Base-by-base conservation (phyloP, 2,329 filamentous ascomycete genomes). In the Fusarium fracticaudum region DNA sequence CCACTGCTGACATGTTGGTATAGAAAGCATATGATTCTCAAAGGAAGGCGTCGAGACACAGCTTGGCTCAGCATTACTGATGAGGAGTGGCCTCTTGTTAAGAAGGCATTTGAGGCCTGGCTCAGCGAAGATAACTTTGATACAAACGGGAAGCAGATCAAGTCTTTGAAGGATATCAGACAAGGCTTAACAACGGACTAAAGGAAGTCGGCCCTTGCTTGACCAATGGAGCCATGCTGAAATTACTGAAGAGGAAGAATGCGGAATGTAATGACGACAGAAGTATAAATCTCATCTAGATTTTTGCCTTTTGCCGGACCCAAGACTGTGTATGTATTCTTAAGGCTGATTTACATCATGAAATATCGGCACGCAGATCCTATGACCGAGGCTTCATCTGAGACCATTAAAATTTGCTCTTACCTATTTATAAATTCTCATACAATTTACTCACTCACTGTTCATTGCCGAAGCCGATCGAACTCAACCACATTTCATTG, bases 31-130 rank as follows among this genome's bases (percentile, higher is more conserved):
- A 86, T 91, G 85, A 83, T 92, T 37, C 75, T 87, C 13, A 90
- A 88, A 73, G 90, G 89, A 1, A 81, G 85, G 29, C 86, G 82
- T 60, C 81, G 91, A 48, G 90, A 92, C 76, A 90, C 90, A 1
- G 85, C 87, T 8, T 92, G 89, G 89, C 89, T 86, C 63, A 87
- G 88, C 29, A 87, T 92, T 13, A 76, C 88, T 3, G 86, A 89
- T 57, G 85, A 86, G 1, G 91, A 92, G 66, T 92, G 91, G 91
- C 83, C 84, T 5, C 58, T 64, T 1, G 78, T 85, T 3, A 87
- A 84, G 72, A 69, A 74, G 2, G 87, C 80, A 0, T 81, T 92
- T 53, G 85, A 89, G 74, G 71, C 57, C 24, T 93, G 91, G 91
- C 71, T 92, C 54, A 80, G 81, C 24, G 79, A 83, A 18, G 80